phyloP scores from a whole-genome alignment of 176 grass and related monocot species.

The Avena insularis region DNA sequence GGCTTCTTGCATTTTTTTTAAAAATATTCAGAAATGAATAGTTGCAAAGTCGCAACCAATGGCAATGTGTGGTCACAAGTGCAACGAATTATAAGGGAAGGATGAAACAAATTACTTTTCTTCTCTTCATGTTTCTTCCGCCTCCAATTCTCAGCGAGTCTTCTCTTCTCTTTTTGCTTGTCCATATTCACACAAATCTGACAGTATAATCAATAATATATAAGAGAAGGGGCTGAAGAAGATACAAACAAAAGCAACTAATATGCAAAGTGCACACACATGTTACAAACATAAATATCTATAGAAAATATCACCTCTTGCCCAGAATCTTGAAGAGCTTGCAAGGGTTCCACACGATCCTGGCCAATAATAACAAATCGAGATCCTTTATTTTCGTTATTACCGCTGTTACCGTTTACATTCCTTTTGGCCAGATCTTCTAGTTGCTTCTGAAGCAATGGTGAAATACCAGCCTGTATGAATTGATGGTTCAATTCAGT shows the following conservation, averaged over 20 bases:
- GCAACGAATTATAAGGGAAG: background rate
- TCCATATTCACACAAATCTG: slow-evolving; percentile 88
- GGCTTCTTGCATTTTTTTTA: background rate
- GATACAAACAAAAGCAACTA: slow-evolving; percentile 5
- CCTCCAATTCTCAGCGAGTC: slow-evolving; percentile 63
- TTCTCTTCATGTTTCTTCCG: slow-evolving; percentile 78
- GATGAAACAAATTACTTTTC: slow-evolving; percentile 60
- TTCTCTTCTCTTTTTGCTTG: slow-evolving; percentile 73
- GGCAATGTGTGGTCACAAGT: slow-evolving; percentile 20
- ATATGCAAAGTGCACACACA: background rate
- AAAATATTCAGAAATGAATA: background rate
- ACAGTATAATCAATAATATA: slow-evolving; percentile 21
- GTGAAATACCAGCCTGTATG: slow-evolving; percentile 73
- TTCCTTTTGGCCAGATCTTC: slow-evolving; percentile 73
- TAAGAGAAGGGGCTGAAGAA: slow-evolving; percentile 29
- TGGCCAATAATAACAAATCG: slow-evolving; percentile 78
- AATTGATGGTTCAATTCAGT: slow-evolving; percentile 31
- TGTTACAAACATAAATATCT: background rate
- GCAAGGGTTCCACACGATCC: slow-evolving; percentile 81
- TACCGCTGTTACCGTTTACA: slow-evolving; percentile 25
- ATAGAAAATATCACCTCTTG: slow-evolving; percentile 50
- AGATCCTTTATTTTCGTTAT: slow-evolving; percentile 55
- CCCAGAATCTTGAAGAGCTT: slow-evolving; percentile 86
- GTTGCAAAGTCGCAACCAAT: background rate
- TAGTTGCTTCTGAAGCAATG: slow-evolving; percentile 81